Base-by-base conservation (phyloP, 2,329 filamentous ascomycete species). In the Arthrobotrys megalospora region DNA sequence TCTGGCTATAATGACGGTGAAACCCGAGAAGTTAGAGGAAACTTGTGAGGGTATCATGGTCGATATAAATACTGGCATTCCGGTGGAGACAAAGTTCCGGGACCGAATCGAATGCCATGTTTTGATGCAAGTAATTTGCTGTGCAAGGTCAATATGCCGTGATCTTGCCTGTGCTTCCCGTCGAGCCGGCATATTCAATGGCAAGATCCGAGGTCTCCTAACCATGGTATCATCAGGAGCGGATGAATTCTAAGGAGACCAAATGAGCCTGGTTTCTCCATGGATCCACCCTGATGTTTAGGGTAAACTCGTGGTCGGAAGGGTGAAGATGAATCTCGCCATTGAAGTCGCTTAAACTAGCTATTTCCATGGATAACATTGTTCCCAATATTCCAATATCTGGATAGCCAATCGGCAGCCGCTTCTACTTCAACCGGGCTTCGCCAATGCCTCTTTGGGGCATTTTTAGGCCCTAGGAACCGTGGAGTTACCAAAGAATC, bases 391-490 rank as follows among this genome's bases (percentile, higher is more conserved):
- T 53, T 55, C n/a, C 21, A 36, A 53, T 41, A 2, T 53, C 43
- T 47, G 69, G 69, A 36, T 65, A 55, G 38, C 69, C 69, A 65
- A 73, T 71, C 67, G 60, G 60, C 11, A 66, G 38, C 24, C 32
- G 14, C 10, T 14, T 45, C 48, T n/a, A 12, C 38, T 43, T 21
- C 55, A 45, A 24, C 21, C 47, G 34, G 16, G 24, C n/a, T 12
- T 55, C 36, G 19, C 19, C 41, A 45, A 21, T 38, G 34, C 41
- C 34, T 58, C 14, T 34, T 38, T 50, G 19, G 10, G 10, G 24
- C 8, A 32, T 36, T 2, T 28, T 28, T 53, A 14, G 36, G 36
- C 8, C 36, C 36, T 11, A 41, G 45, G 16, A 43, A 21, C 12
- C 6, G 11, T 55, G 47, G 32, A 55, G 45, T 63, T 58, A 34